A percentile compares a stretch with the other conserved stretches of the same genome.
Evolutionary conservation across 495 filamentous ascomycete genomes (phyloP).

Genomic region (Friedmanniomyces simplex): DNA sequence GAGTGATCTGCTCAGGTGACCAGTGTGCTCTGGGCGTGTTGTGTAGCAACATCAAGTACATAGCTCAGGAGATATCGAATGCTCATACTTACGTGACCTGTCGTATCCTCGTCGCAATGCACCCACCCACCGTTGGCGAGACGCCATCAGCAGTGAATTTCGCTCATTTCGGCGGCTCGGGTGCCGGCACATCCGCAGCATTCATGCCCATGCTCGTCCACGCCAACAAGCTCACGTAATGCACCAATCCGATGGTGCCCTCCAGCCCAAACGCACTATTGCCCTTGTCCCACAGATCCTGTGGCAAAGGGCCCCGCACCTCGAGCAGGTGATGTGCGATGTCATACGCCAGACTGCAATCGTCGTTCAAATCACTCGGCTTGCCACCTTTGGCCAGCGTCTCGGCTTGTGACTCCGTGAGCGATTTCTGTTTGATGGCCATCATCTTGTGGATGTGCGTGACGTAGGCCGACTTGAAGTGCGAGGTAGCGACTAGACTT

Average conservation of each 20-base stretch:
- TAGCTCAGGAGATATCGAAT: no score
- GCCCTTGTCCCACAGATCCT: constrained; percentile 6
- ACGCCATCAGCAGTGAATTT: no score
- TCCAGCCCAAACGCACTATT: constrained; percentile 2
- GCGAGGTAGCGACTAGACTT: not conserved
- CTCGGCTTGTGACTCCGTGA: not conserved
- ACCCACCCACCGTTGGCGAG: no score
- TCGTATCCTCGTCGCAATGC: no score
- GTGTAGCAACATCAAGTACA: no score
- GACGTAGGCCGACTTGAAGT: not conserved
- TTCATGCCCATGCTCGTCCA: constrained; percentile 8
- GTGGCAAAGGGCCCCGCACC: constrained; percentile 2
- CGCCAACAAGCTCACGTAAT: not conserved
- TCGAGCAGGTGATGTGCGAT: constrained; percentile 2
- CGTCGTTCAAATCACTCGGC: constrained; percentile 11
- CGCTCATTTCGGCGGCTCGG: not conserved
- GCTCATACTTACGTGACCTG: no score
- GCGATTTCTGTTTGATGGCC: not conserved
- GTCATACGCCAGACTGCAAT: constrained; percentile 8
- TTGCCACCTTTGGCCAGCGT: constrained; percentile 1
- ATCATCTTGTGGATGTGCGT: not conserved
- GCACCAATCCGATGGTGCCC: constrained; percentile 1
- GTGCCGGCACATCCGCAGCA: constrained; percentile 1
- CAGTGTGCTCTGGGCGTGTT: no score
- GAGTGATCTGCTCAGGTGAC: no score